Base-by-base conservation (phyloP, 106 monocot species). In the Amphibolis antarctica region DNA sequence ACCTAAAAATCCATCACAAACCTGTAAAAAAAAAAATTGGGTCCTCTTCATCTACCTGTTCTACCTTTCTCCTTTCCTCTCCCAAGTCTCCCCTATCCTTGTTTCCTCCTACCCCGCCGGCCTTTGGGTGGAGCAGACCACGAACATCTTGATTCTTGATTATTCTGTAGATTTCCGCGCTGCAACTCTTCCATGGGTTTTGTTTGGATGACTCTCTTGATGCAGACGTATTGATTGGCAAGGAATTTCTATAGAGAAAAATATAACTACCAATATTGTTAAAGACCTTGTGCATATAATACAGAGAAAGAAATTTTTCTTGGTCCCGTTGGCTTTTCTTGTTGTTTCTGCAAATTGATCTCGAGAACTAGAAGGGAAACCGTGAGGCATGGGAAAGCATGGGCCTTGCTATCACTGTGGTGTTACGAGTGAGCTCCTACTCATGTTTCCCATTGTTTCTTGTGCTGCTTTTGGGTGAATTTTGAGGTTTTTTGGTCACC, bases 401-500 rank as follows among this genome's bases (percentile, higher is more conserved):
- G 96, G 96, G 63, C 96, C 96, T 79, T 98, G 96, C 85, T 67
- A 74, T 62, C 96, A 98, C 78, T 98, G 96, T 80, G 90, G 96
- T 76, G 85, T 91, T 68, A 98, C 96, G 83, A 91, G 96, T 98
- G 86, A 98, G 96, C 84, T 76, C 68, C 63, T 80, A 53, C 77
- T 76, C 68, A 71, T 72, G 45, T 45, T 71, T 67, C 58, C 59
- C 43, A 51, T 28, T 59, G 61, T 69, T 67, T 53, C 46, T 53
- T 60, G 24, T 10, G n/a, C n/a, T 43, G 46, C n/a, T 56, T 47
- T 24, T 55, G 27, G 44, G 71, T 74, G 60, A 51, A 5, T 66
- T 69, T 49, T 48, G 28, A 21, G 69, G 63, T 12, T 27, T 50
- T 21, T 60, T 62, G 21, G n/a, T 27, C 26, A 20, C 64, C 46